Conservation (phyloP, 306 rosid genomes). For the Rubus parviflorus region DNA sequence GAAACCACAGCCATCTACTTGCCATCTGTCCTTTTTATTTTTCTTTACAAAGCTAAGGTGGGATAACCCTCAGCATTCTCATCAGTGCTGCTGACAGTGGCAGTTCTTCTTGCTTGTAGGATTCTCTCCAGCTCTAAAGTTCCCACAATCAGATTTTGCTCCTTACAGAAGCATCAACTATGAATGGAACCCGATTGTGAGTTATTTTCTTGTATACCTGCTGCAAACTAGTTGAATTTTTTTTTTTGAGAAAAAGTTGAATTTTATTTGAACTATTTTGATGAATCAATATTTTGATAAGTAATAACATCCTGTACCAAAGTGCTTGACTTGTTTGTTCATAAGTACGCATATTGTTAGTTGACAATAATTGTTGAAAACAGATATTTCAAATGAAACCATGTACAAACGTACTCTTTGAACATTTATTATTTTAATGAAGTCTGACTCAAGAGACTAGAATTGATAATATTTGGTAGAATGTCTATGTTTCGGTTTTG, state of each 20-base stretch:
- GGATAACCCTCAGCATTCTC: constrained; percentile 3
- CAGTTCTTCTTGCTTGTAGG: constrained; percentile 47
- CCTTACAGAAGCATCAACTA: constrained; percentile 60
- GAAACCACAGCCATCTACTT: constrained; percentile 25
- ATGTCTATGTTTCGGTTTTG: constrained; percentile 5
- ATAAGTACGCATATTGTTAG: not conserved
- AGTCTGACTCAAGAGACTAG: not conserved
- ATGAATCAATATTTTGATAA: constrained; percentile 11
- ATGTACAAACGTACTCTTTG: not conserved
- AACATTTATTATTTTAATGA: not conserved
- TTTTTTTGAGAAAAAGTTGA: constrained; percentile 11
- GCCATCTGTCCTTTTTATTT: constrained; percentile 10
- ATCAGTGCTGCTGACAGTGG: constrained; percentile 29
- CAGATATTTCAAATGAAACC: not conserved
- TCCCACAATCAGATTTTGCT: constrained; percentile 78
- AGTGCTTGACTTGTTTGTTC: constrained; percentile 2
- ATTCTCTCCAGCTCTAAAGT: constrained; percentile 80
- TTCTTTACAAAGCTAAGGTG: constrained; percentile 3
- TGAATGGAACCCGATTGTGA: constrained; percentile 84
- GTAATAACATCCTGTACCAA: constrained; percentile 6
- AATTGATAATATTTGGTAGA: not conserved
- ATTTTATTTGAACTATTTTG: constrained; percentile 19
- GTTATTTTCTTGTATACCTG: constrained; percentile 26
- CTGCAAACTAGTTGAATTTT: constrained; percentile 18
- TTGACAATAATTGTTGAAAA: not conserved